These are phyloP conservation scores for Coffea humblotiana DNA, from an alignment of 305 asterid species.

Conservation along the genomic window DNA sequence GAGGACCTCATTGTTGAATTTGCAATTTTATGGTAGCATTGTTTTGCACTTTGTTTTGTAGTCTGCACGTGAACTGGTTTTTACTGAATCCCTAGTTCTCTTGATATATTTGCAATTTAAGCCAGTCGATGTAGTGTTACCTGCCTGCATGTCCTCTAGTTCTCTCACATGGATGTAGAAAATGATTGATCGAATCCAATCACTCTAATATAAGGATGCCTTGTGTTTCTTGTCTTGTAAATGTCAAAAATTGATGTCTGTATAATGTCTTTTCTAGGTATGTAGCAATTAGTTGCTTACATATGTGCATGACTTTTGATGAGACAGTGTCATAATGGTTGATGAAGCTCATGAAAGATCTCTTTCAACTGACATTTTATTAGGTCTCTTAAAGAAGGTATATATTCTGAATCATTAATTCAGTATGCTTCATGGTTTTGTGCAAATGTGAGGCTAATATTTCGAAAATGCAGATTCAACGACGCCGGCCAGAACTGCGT, in stretches of 20 bases:
- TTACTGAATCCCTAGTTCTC: not conserved
- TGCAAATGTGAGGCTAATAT: conserved; percentile 18
- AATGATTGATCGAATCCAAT: not conserved
- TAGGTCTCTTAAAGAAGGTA: conserved; percentile 97
- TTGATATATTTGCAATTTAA: too few relatives aligned
- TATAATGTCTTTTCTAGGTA: not conserved
- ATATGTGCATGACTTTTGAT: conserved; percentile 22
- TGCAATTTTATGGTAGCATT: not conserved
- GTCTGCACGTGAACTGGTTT: conserved; percentile 4
- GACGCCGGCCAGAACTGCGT: conserved; percentile 84
- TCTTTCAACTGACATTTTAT: conserved; percentile 86
- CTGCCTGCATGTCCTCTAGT: not conserved
- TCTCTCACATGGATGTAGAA: not conserved
- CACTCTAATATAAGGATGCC: not conserved
- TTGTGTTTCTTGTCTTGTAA: not conserved
- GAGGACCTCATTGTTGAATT: not conserved
- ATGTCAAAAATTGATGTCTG: not conserved
- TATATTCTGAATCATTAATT: conserved; percentile 1
- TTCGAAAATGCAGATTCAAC: conserved; percentile 58
- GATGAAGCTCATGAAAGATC: conserved; percentile 99
- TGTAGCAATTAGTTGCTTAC: not conserved
- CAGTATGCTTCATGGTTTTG: conserved; percentile 5
- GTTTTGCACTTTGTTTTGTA: not conserved
- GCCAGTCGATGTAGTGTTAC: too few relatives aligned
- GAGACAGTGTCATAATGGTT: conserved; percentile 84